phyloP scores from a whole-genome alignment of 192 early-diverging fungal genomes.

The Thoreauomyces humboldtii region DNA sequence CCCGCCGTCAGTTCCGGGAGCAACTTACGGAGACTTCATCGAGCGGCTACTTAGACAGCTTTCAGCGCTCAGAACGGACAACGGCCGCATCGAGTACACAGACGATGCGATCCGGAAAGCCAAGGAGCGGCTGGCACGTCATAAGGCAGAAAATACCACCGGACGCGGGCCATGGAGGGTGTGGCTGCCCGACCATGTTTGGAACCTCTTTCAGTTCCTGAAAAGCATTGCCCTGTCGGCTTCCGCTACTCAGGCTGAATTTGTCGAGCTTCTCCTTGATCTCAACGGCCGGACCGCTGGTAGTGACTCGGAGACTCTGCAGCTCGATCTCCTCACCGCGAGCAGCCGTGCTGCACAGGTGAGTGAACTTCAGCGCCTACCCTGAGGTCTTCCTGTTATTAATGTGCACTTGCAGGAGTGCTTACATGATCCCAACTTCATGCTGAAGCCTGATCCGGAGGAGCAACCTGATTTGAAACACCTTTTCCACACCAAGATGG shows the following conservation, averaged over 20 bases:
- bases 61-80: not conserved
- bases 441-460: constrained; percentile 1
- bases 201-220: not conserved
- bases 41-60: not conserved
- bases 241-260: not conserved
- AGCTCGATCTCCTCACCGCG: not conserved
- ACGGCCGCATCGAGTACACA: not conserved
- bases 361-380: not conserved
- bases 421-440: not conserved
- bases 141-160: not conserved
- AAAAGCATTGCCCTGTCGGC: not conserved
- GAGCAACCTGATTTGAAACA: not conserved
- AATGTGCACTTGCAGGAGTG: not conserved
- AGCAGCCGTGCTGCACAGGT: not conserved
- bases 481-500: not conserved
- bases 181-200: constrained; percentile 1
- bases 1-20: not conserved
- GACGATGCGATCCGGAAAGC: not conserved
- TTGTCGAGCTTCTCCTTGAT: constrained; percentile 11
- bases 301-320: not conserved
- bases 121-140: not conserved
- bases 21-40: not conserved
- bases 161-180: not conserved
- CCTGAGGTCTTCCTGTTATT: not conserved
- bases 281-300: not conserved